phyloP scores from a whole-genome alignment of 148 eudicot genomes.

The Rhododendron griersonianum region DNA sequence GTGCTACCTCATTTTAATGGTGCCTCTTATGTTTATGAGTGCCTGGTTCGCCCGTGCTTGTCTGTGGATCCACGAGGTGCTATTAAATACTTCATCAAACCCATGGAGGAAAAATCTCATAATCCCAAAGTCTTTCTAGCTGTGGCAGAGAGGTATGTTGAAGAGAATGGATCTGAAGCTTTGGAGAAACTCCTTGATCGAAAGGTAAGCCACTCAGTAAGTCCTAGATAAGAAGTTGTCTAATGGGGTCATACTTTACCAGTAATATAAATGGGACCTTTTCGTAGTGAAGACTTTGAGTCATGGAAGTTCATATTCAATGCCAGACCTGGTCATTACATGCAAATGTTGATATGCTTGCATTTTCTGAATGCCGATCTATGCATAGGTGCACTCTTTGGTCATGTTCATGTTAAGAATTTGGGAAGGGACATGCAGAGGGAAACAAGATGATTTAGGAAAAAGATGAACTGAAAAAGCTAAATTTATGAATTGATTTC shows the following conservation, averaged over 20 bases:
- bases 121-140: not conserved
- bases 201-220: too few species aligned
- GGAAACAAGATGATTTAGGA: not conserved
- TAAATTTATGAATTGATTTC: not conserved
- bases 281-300: too few species aligned
- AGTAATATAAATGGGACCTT: too few species aligned
- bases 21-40: slow-evolving; percentile 5
- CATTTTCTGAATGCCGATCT: too few species aligned
- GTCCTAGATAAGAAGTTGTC: too few species aligned
- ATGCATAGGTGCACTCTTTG: not conserved
- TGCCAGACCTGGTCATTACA: too few species aligned
- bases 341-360: too few species aligned
- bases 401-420: not conserved
- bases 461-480: not conserved
- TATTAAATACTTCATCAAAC: not conserved
- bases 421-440: not conserved
- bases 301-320: too few species aligned
- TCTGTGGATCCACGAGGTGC: not conserved
- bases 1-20: not conserved
- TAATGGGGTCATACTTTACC: too few species aligned
- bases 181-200: too few species aligned
- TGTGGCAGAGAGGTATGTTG: not conserved
- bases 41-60: slow-evolving; percentile 2
- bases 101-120: not conserved
- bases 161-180: too few species aligned